Conservation (phyloP, 2,329 filamentous ascomycete genomes). For the Zymoseptoria pseudotritici region DNA sequence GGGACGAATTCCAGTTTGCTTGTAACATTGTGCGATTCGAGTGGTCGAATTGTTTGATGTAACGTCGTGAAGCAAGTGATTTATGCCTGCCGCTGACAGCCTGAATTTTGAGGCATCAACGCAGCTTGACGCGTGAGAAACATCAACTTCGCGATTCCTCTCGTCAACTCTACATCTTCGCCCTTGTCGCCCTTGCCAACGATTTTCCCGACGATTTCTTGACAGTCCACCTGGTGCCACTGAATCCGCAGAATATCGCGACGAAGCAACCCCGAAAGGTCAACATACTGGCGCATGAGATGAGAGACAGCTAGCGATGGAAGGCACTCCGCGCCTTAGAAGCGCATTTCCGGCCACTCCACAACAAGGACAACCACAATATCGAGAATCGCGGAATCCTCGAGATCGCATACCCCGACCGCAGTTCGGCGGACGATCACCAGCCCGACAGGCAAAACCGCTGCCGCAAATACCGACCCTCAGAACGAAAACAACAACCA, state of each 20-base stretch:
- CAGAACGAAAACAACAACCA: slow-evolving; percentile 7
- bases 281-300: not conserved
- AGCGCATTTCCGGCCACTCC: slow-evolving; percentile 77
- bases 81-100: not conserved
- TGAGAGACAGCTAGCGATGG: slow-evolving; percentile 48
- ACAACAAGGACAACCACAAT: slow-evolving; percentile 19
- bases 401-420: slow-evolving; percentile 1
- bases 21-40: not conserved
- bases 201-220: not conserved
- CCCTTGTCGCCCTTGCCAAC: not conserved
- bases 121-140: not conserved
- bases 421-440: slow-evolving; percentile 10
- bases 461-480: slow-evolving; percentile 18
- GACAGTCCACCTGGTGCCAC: not conserved
- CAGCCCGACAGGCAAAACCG: slow-evolving; percentile 24
- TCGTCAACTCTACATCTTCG: not conserved
- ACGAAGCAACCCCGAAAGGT: not conserved
- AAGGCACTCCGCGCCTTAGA: slow-evolving; percentile 71
- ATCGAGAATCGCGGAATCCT: slow-evolving; percentile 2
- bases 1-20: not conserved
- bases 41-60: not conserved
- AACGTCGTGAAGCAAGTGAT: not conserved
- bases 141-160: not conserved
- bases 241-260: not conserved
- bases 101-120: not conserved